phyloP scores from a whole-genome alignment of 345 rosid species.

The Salix caprea region DNA sequence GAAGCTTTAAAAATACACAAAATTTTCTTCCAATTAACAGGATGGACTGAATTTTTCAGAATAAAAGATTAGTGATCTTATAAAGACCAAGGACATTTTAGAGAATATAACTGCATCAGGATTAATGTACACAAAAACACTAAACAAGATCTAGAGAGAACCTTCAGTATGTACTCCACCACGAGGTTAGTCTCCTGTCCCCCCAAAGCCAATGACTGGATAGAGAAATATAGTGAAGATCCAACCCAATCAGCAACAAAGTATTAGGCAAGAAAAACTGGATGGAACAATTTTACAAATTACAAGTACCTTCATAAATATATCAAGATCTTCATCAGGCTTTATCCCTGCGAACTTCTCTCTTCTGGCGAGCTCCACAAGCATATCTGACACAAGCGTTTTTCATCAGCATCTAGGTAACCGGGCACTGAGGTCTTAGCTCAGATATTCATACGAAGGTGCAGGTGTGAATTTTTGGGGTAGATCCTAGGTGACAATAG shows the following conservation, averaged over 20 bases:
- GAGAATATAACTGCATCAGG: not conserved
- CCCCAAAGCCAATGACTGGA: conserved; percentile 82
- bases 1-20: too few relatives aligned
- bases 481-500: not conserved
- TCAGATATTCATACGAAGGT: not conserved
- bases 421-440: not conserved
- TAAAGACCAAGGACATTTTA: not conserved
- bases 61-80: too few relatives aligned
- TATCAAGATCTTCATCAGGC: conserved; percentile 98
- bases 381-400: conserved; percentile 62
- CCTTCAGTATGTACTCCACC: conserved; percentile 95
- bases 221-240: conserved; percentile 4
- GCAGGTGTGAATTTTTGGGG: not conserved
- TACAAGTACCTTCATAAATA: conserved; percentile 81
- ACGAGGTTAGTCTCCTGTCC: conserved; percentile 80
- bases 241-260: conserved; percentile 7
- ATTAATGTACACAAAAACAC: not conserved
- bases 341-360: conserved; percentile 88
- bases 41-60: too few relatives aligned
- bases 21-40: too few relatives aligned
- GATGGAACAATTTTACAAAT: not conserved
- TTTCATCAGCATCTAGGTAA: conserved; percentile 20
- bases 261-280: not conserved
- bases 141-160: conserved; percentile 35
- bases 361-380: conserved; percentile 83